These are phyloP conservation scores for Solanum hybrid DNA, from an alignment of 305 asterid species.

Conservation along the genomic window DNA sequence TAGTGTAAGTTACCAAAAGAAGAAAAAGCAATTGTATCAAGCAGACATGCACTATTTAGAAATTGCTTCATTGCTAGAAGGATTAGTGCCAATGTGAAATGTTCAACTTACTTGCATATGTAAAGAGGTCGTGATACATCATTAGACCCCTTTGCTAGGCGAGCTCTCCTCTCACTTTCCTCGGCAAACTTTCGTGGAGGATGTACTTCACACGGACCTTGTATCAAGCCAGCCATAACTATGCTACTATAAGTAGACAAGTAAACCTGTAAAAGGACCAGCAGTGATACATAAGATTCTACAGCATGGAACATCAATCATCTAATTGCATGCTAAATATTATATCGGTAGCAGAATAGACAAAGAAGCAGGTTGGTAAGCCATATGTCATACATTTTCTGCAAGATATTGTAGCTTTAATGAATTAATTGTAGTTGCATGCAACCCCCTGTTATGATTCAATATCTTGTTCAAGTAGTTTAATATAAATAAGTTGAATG, in stretches of 20 bases:
- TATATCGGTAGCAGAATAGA: background rate
- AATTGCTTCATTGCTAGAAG: background rate
- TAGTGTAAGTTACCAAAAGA: background rate
- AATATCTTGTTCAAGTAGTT: background rate
- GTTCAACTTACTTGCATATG: slow-evolving; percentile 76
- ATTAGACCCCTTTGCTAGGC: slow-evolving; percentile 25
- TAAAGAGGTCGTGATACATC: slow-evolving; percentile 51
- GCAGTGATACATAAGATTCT: background rate
- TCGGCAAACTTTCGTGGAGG: slow-evolving; percentile 68
- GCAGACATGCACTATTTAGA: background rate
- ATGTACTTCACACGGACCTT: slow-evolving; percentile 80
- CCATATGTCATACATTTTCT: background rate
- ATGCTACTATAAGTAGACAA: slow-evolving; percentile 54
- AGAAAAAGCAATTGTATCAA: background rate
- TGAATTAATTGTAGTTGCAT: background rate
- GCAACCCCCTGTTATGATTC: background rate
- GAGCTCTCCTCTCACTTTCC: slow-evolving; percentile 66
- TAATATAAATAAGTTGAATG: background rate
- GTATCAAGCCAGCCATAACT: slow-evolving; percentile 65
- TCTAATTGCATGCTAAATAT: background rate
- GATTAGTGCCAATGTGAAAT: background rate
- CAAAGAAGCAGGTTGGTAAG: background rate
- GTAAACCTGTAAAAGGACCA: slow-evolving; percentile 54
- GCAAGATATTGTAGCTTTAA: background rate
- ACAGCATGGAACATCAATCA: background rate